Conservation (phyloP, 75 land plant species). For the Adiantum capillusveneris region DNA sequence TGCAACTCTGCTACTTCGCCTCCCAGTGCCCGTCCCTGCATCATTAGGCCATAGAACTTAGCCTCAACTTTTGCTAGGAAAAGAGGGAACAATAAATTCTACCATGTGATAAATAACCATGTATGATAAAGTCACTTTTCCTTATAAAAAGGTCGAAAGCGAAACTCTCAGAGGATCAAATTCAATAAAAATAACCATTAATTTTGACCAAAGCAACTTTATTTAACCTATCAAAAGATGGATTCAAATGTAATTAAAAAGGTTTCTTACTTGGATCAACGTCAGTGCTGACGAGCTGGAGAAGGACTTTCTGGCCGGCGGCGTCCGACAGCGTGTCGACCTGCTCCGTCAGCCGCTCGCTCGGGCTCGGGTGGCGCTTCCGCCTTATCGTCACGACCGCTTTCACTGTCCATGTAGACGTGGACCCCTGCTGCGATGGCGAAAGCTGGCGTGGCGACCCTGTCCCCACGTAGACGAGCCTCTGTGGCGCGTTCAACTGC, state of each 20-base stretch:
- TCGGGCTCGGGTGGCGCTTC: conserved; percentile 44
- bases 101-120: not conserved
- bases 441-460: too few relatives aligned
- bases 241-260: too few relatives aligned
- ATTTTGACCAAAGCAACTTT: too few relatives aligned
- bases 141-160: not conserved
- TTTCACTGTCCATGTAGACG: too few relatives aligned
- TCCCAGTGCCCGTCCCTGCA: conserved; percentile 32
- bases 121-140: not conserved
- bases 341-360: conserved; percentile 29
- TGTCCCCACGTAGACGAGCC: too few relatives aligned
- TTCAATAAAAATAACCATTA: too few relatives aligned
- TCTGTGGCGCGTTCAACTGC: too few relatives aligned
- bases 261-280: too few relatives aligned
- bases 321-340: conserved; percentile 46
- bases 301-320: conserved; percentile 47
- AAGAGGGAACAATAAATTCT: not conserved
- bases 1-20: conserved; percentile 37
- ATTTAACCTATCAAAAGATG: too few relatives aligned
- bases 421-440: too few relatives aligned
- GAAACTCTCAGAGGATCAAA: conserved; percentile 54
- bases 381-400: conserved; percentile 59
- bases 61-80: not conserved
- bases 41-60: not conserved
- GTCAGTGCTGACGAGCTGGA: conserved; percentile 57